A percentile compares a stretch with the other conserved stretches of the same genome.
Evolutionary conservation across 2,329 filamentous ascomycete species (phyloP).

Genomic region (Fusarium sp.): DNA sequence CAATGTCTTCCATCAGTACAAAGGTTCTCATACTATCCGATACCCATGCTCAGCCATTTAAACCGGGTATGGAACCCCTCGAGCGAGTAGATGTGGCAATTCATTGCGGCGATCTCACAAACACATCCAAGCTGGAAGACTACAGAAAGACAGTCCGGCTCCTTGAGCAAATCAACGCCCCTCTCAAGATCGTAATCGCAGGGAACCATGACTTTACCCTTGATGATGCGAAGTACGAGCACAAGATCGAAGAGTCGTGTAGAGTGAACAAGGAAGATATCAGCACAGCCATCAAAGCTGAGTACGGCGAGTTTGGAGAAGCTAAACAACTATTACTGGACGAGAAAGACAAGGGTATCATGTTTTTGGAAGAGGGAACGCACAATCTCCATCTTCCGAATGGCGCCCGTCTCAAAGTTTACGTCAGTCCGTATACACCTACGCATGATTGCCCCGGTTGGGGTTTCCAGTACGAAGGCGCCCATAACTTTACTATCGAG

Average conservation of each 20-base stretch:
- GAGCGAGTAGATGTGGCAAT: constrained; percentile 55
- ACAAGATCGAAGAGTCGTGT: constrained; percentile 40
- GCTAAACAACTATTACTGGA: constrained; percentile 46
- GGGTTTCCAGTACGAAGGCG: constrained; percentile 57
- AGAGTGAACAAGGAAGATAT: constrained; percentile 13
- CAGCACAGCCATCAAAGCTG: constrained; percentile 18
- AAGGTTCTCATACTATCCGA: constrained; percentile 34
- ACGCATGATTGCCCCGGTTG: constrained; percentile 47
- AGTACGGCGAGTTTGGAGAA: constrained; percentile 54
- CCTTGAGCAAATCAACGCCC: constrained; percentile 54
- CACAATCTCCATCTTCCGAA: constrained; percentile 55
- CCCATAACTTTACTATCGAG: constrained; percentile 45
- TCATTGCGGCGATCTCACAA: constrained; percentile 63
- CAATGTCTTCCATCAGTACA: constrained; percentile 21
- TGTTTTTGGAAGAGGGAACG: constrained; percentile 57
- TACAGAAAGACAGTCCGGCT: constrained; percentile 52
- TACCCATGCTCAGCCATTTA: constrained; percentile 25
- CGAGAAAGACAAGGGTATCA: constrained; percentile 46
- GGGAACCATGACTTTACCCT: constrained; percentile 64
- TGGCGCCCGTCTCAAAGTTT: constrained; percentile 55
- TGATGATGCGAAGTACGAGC: constrained; percentile 50
- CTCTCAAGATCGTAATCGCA: constrained; percentile 61
- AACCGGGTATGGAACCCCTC: background rate
- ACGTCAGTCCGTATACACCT: constrained; percentile 60
- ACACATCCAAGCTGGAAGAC: constrained; percentile 56